Percentiles rank a stretch among this genome's conserved stretches.
phyloP scores from a whole-genome alignment of 306 rosid species.

The Delonix regia region DNA sequence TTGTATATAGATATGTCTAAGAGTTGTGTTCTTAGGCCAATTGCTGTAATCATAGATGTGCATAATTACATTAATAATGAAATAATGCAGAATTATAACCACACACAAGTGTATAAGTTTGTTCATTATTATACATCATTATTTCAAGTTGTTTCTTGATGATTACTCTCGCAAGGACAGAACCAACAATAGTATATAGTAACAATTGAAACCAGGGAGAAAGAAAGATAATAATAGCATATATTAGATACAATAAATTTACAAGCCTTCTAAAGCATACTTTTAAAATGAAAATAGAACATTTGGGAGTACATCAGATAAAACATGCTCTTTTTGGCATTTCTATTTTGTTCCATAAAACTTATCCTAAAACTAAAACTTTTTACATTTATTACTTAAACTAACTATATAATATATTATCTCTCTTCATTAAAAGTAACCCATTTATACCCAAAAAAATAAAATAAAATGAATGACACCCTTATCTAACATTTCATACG shows the following conservation, averaged over 20 bases:
- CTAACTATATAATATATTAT: too few species aligned
- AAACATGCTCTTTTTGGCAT: not conserved
- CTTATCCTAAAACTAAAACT: too few species aligned
- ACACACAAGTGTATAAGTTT: not conserved
- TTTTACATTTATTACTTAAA: too few species aligned
- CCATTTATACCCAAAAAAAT: too few species aligned
- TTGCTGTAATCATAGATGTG: not conserved
- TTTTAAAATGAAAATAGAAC: too few species aligned
- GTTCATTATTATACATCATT: not conserved
- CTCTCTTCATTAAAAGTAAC: too few species aligned
- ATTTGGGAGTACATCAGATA: not conserved
- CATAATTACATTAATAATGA: not conserved
- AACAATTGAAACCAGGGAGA: too few species aligned
- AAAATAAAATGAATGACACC: too few species aligned
- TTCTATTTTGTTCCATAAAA: not conserved
- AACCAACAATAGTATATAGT: not conserved
- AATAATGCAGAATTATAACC: not conserved
- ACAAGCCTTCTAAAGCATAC: not conserved
- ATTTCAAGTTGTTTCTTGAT: not conserved
- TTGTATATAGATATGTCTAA: too few species aligned
- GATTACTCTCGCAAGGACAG: not conserved
- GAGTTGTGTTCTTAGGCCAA: not conserved
- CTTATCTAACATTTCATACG: too few species aligned
- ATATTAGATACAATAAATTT: too few species aligned
- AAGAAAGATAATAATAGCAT: not conserved